A percentile compares a stretch with the other conserved stretches of the same genome.
These are phyloP conservation scores for Priceomyces castillae DNA, from an alignment of 805 yeast genomes.

Conservation along the genomic window DNA sequence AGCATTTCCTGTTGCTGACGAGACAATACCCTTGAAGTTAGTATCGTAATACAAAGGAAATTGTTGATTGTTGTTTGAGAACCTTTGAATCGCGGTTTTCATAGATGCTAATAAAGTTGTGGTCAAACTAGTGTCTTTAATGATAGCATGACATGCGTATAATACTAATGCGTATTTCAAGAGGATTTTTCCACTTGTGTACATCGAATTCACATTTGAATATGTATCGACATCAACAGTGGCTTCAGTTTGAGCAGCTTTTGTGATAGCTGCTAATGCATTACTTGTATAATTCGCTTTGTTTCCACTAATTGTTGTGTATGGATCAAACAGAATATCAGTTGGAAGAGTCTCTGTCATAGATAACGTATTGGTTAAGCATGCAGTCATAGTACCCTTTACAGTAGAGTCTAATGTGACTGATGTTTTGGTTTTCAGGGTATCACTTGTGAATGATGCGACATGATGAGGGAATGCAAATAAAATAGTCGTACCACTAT, in stretches of 20 bases:
- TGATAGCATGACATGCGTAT: conserved; percentile 19
- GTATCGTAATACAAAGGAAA: conserved; percentile 30
- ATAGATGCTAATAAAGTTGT: conserved; percentile 12
- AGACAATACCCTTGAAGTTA: conserved; percentile 25
- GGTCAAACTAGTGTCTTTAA: conserved; percentile 18
- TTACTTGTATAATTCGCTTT: conserved; percentile 11
- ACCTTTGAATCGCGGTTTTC: conserved; percentile 17
- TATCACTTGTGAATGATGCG: conserved; percentile 36
- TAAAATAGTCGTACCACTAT: conserved; percentile 43
- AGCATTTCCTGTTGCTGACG: conserved; percentile 20
- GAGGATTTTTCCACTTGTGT: conserved; percentile 24
- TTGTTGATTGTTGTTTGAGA: conserved; percentile 16
- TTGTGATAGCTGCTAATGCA: conserved; percentile 11
- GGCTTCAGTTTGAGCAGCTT: conserved; percentile 16
- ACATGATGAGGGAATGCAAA: conserved; percentile 72
- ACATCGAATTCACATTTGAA: conserved; percentile 19
- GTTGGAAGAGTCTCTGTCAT: conserved; percentile 46
- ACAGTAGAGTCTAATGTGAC: conserved; percentile 47
- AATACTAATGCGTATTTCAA: conserved; percentile 20
- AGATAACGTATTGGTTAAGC: conserved; percentile 36
- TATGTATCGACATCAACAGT: conserved; percentile 8
- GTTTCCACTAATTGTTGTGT: conserved; percentile 7
- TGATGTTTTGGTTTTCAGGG: conserved; percentile 27
- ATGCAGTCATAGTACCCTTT: conserved; percentile 47
- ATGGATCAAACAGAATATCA: conserved; percentile 36